Base-by-base conservation (phyloP, 2,329 filamentous ascomycete species). In the Hysterium pulicare region DNA sequence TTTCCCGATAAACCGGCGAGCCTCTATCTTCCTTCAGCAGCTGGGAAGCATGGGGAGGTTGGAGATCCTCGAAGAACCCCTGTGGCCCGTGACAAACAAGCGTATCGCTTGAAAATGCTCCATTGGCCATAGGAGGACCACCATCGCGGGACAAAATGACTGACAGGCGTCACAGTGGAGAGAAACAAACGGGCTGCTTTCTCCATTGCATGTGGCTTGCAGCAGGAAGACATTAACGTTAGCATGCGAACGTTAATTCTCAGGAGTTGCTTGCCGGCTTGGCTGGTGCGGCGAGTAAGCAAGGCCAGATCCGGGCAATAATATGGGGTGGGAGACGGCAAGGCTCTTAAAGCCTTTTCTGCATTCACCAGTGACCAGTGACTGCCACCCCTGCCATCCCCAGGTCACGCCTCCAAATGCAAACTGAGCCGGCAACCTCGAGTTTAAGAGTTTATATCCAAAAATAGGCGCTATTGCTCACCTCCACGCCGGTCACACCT, bases 381-480 rank as follows among this genome's bases (percentile, higher is more conserved):
- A n/a, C n/a, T n/a, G n/a, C n/a, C n/a, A n/a, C n/a, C 24, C 24
- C 24, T 8, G 24, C 24, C 24, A 28, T 28, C 24, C 24, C 24
- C 24, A 28, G 24, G 24, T 28, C 13, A 13, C 13, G 24, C 24
- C 24, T 28, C 13, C 24, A 28, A n/a, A n/a, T n/a, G n/a, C n/a
- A n/a, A 13, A 7, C 24, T 28, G 24, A 13, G 24, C 24, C 24
- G 24, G 24, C 24, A 28, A 28, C 8, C 24, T 28, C 17, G 4
- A 34, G 10, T 15, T n/a, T n/a, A n/a, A 49, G 55, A 60, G 53
- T 51, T 50, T 55, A 59, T 60, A 45, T 52, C 59, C 62, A 63
- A 55, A 53, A 58, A 59, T 62, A 63, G 57, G 16, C 40, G n/a
- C 34, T 13, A 24, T 40, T 30, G 47, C 41, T 51, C 44, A 53